Base-by-base conservation (phyloP, 176 grass and related monocot genomes). In the Zoysia pacifica region DNA sequence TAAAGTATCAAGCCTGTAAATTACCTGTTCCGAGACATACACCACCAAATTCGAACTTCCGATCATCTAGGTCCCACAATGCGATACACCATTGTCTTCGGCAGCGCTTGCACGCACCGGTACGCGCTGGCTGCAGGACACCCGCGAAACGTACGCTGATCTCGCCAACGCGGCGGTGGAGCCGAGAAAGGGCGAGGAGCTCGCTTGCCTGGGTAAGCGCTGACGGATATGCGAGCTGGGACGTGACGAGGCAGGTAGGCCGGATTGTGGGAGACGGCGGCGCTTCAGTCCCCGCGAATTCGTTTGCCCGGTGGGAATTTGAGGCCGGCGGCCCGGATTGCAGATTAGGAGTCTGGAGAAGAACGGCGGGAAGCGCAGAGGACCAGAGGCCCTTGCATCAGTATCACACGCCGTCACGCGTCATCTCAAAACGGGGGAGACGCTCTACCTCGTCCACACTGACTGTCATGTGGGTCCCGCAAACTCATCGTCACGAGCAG, bases 301-400 rank as follows among this genome's bases (percentile, higher is more conserved):
- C 28, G 28, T 28, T 28, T 28, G 28, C 28, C 28, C 28, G 28
- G 28, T 28, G 28, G 28, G 28, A 62, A 36, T 62, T 72, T 12
- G 7, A 45, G 3, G 65, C 50, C 47, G 15, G 49, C 72, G 63
- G 51, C 51, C 62, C 18, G 37, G 66, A 44, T 4, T 42, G 65
- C 35, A 60, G 13, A 49, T 81, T 56, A 28, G 51, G 80, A 18
- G 59, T 9, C 65, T 56, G 20, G 40, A 71, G 28, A 28, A 36
- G 40, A 86, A 76, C 69, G 76, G 85, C 85, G 73, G 79, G 79
- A 87, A 86, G 28, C 28, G 28, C 28, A 19, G 1, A 58, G 55
- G 28, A 28, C 48, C 15, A 10, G 14, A 11, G 19, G 10, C 13
- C 47, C 60, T 50, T n/a, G 14, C 20, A 10, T 55, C 28, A 28